These are phyloP conservation scores for Curvularia sp. DNA, from an alignment of 2,329 filamentous ascomycete species.

Conservation along the genomic window DNA sequence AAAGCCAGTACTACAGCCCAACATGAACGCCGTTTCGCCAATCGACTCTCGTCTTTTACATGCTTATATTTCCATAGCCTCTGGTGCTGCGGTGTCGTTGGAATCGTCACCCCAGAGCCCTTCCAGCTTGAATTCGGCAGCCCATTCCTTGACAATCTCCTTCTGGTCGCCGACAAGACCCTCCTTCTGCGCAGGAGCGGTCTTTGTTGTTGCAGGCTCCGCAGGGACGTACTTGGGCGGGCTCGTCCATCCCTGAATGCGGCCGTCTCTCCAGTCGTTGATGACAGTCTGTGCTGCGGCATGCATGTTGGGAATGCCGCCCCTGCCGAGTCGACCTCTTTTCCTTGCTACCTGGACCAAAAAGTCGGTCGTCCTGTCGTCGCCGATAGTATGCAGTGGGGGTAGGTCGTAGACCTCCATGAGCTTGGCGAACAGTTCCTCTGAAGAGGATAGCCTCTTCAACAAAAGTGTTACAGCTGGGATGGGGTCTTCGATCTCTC, in stretches of 20 bases:
- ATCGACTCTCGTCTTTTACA: constrained; percentile 8
- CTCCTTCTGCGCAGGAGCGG: constrained; percentile 42
- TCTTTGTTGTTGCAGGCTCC: constrained; percentile 49
- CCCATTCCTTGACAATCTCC: constrained; percentile 90
- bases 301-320: constrained; percentile 86
- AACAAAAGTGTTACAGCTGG: constrained; percentile 87
- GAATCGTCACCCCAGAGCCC: constrained; percentile 81
- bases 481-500: constrained; percentile 91
- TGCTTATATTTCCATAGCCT: constrained; percentile 46
- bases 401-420: constrained; percentile 84
- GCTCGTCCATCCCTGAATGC: constrained; percentile 91
- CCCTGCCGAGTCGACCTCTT: constrained; percentile 84
- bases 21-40: constrained; percentile 22
- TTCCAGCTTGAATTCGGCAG: constrained; percentile 92
- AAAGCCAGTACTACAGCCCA: constrained; percentile 2
- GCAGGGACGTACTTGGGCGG: constrained; percentile 71
- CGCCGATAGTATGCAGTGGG: constrained; percentile 71
- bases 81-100: constrained; percentile 42
- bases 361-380: constrained; percentile 87
- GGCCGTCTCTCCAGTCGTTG: constrained; percentile 94
- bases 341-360: constrained; percentile 94
- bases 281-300: constrained; percentile 91
- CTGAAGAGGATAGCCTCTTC: constrained; percentile 74
- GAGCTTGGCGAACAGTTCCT: constrained; percentile 78
- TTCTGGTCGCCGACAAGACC: constrained; percentile 68